Evolutionary conservation across 352 stramenopile genomes (phyloP), one percentile per base, ranked within the genome.

Genomic region (Pythium brachiatum): DNA sequence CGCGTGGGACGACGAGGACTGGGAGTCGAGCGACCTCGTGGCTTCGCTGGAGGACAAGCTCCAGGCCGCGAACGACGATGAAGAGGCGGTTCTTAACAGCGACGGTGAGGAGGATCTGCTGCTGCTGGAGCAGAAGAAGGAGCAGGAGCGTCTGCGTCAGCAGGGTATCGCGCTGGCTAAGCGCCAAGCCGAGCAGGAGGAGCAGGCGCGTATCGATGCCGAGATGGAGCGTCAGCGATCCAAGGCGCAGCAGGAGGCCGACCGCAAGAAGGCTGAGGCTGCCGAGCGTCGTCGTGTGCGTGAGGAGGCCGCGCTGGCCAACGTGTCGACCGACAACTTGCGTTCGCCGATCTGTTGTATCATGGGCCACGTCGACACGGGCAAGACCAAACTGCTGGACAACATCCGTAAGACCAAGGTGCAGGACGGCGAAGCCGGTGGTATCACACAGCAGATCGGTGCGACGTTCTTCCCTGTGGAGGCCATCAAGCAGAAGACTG

Each of bases 331-430:
- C 7, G 93, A 99, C 70, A 94, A 99, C 73, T 78, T 99, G 27
- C 94, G 97, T 36, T 99, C 94, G 56, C 97, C 97, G n/a, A 99
- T 99, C 74, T 98, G 97, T 52, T 98, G 97, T 74, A 99, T 99
- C 71, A 99, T 99, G 97, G 97, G 94, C n/a, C 94, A 98, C 77
- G 94, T 98, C 72, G 94, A 98, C 72, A 98, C 93, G 13, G 93
- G 97, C 68, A 99, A 99, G 79, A 99, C 97, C 36, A 99, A 99
- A 76, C 72, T 99, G 57, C 76, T 99, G n/a, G 97, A 99, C 77
- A 99, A 99, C 72, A 99, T 99, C 63, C 89, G 97, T 34, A 92
- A 94, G 69, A 99, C 97, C 23, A 99, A 99, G 76, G 97, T 99
- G 25, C 97, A 99, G 81, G 87, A 94, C 62, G 86, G 58, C 21